These are phyloP conservation scores for Penicillium bovifimosum DNA, from an alignment of 495 filamentous ascomycete genomes.

Conservation along the genomic window DNA sequence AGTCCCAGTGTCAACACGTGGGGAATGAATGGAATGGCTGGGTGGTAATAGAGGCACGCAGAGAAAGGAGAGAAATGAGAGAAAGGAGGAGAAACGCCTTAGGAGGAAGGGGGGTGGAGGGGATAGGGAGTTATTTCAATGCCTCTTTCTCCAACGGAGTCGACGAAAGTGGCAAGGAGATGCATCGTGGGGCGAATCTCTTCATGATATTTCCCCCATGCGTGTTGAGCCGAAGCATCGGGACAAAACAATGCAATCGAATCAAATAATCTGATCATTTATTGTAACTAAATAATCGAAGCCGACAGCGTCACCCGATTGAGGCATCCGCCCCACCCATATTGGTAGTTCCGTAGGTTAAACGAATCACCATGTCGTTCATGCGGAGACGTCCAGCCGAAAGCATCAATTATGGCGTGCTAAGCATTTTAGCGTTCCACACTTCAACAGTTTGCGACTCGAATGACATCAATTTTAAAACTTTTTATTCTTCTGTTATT, in stretches of 20 bases:
- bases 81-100: slow-evolving; percentile 1
- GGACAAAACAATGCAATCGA: not conserved
- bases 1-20: slow-evolving; percentile 6
- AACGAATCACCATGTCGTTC: slow-evolving; percentile 15
- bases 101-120: slow-evolving; percentile 14
- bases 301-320: slow-evolving; percentile 9
- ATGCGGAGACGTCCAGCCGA: slow-evolving; percentile 14
- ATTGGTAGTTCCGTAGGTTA: slow-evolving; percentile 3
- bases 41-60: slow-evolving; percentile 10
- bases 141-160: not conserved
- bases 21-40: slow-evolving; percentile 1
- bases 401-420: slow-evolving; percentile 32
- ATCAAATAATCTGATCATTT: not conserved
- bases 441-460: slow-evolving; percentile 17
- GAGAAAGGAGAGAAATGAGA: slow-evolving; percentile 14
- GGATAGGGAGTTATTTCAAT: slow-evolving; percentile 24
- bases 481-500: not conserved
- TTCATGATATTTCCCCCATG: slow-evolving; percentile 11
- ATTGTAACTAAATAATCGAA: not conserved
- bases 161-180: slow-evolving; percentile 22
- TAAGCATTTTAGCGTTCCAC: slow-evolving; percentile 24
- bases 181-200: slow-evolving; percentile 16
- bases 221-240: not conserved
- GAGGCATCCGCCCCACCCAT: slow-evolving; percentile 2
- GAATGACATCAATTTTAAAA: slow-evolving; percentile 20